phyloP scores from a whole-genome alignment of 768 basidiomycete genomes.

The Fomitopsis serialis region DNA sequence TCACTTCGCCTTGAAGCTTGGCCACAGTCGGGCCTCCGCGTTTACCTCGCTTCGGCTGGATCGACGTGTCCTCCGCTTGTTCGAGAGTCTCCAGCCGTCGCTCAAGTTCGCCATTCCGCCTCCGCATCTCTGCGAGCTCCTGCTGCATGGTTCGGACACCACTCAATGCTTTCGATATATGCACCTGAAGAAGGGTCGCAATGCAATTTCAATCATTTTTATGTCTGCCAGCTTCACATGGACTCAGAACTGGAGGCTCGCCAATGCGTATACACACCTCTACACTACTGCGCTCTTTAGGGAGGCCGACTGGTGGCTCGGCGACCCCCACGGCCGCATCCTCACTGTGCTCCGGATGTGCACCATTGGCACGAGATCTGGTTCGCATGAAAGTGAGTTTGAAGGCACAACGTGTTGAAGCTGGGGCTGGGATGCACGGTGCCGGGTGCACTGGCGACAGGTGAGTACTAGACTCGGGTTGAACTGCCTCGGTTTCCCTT shows the following conservation, averaged over 20 bases:
- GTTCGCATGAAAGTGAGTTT: no score
- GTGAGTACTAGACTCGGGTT: no score
- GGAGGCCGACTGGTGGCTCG: background rate
- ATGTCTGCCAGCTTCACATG: background rate
- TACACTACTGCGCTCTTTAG: background rate
- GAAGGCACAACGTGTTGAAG: no score
- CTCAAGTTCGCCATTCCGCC: conserved; percentile 14
- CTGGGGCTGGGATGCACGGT: no score
- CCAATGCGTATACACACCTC: background rate
- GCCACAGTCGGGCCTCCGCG: conserved; percentile 5
- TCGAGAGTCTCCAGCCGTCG: conserved; percentile 11
- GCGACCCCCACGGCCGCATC: background rate
- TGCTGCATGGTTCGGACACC: conserved; percentile 10
- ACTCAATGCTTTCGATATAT: conserved; percentile 1
- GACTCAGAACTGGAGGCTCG: background rate
- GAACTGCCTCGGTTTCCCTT: background rate
- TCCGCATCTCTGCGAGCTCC: conserved; percentile 10
- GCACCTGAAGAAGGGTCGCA: background rate
- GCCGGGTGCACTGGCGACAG: no score
- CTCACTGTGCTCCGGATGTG: no score
- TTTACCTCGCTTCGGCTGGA: conserved; percentile 17
- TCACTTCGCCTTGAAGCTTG: conserved; percentile 15
- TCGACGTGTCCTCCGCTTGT: conserved; percentile 12
- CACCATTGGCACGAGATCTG: no score
- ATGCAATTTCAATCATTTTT: background rate